Conservation (phyloP, 805 yeast species). For the Candida tibetensis region DNA sequence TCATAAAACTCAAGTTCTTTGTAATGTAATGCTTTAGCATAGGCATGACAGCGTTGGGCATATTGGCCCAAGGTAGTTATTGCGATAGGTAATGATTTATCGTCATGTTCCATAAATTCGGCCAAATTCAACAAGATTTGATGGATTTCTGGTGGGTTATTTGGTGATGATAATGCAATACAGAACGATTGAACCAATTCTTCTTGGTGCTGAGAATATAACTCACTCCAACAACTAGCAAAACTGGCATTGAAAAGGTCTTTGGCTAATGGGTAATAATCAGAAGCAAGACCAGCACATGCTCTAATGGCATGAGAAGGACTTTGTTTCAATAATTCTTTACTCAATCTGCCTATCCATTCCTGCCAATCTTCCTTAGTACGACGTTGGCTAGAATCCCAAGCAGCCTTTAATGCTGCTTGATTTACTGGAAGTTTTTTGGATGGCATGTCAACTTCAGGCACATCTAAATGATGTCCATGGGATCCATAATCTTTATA, state of each 20-base stretch:
- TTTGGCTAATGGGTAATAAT: slow-evolving; percentile 81
- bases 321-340: slow-evolving; percentile 83
- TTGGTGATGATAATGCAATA: slow-evolving; percentile 82
- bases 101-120: slow-evolving; percentile 97
- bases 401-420: slow-evolving; percentile 67
- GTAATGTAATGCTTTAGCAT: slow-evolving; percentile 94
- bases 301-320: slow-evolving; percentile 94
- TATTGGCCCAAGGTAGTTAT: slow-evolving; percentile 88
- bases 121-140: slow-evolving; percentile 87
- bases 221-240: slow-evolving; percentile 92
- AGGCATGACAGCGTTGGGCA: slow-evolving; percentile 94
- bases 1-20: slow-evolving; percentile 93
- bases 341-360: slow-evolving; percentile 86
- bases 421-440: slow-evolving; percentile 72
- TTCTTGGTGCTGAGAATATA: slow-evolving; percentile 84
- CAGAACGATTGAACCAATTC: slow-evolving; percentile 84
- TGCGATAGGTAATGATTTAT: slow-evolving; percentile 86
- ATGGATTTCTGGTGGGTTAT: slow-evolving; percentile 93
- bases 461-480: slow-evolving; percentile 44
- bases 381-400: slow-evolving; percentile 89
- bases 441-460: slow-evolving; percentile 63
- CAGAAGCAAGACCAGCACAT: slow-evolving; percentile 84
- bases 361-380: slow-evolving; percentile 98
- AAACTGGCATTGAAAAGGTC: slow-evolving; percentile 93
- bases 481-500: slow-evolving; percentile 55